Evolutionary conservation across 306 rosid species (phyloP).

Genomic region (Dalbergia cultrata): DNA sequence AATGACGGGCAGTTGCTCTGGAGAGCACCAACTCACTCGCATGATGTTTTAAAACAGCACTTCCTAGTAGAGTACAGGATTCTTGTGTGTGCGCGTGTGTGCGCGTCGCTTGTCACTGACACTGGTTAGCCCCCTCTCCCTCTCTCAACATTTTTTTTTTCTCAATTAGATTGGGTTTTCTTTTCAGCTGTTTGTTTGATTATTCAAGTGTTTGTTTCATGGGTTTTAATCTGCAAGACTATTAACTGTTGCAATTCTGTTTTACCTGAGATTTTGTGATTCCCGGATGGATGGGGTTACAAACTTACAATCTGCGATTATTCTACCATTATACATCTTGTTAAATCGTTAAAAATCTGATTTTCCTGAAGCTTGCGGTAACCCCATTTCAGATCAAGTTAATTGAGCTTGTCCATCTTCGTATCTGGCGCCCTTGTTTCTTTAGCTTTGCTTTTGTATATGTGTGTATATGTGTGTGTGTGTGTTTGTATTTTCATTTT

Average conservation of each 20-base stretch:
- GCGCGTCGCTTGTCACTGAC: not conserved
- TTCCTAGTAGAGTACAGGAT: not conserved
- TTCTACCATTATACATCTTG: not conserved
- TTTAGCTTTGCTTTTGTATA: not conserved
- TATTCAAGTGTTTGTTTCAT: too few species aligned
- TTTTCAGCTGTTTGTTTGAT: not conserved
- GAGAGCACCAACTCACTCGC: not conserved
- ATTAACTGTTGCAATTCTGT: not conserved
- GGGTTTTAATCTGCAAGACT: not conserved
- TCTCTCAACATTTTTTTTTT: not conserved
- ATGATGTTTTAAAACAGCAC: conserved; percentile 6
- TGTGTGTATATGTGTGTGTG: not conserved
- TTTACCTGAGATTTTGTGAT: not conserved
- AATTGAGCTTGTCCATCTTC: not conserved
- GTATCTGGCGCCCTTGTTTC: not conserved
- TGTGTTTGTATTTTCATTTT: too few species aligned
- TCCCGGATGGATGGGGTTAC: not conserved
- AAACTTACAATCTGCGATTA: too few species aligned
- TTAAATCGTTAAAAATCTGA: not conserved
- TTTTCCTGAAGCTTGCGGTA: not conserved
- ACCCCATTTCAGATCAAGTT: not conserved
- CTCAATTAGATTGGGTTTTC: not conserved
- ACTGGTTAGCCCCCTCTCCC: conserved; percentile 5
- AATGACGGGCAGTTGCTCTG: conserved; percentile 30
- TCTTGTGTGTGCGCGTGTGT: not conserved